Conservation (phyloP, 164 flowering plant species). For the Buxus sempervirens region DNA sequence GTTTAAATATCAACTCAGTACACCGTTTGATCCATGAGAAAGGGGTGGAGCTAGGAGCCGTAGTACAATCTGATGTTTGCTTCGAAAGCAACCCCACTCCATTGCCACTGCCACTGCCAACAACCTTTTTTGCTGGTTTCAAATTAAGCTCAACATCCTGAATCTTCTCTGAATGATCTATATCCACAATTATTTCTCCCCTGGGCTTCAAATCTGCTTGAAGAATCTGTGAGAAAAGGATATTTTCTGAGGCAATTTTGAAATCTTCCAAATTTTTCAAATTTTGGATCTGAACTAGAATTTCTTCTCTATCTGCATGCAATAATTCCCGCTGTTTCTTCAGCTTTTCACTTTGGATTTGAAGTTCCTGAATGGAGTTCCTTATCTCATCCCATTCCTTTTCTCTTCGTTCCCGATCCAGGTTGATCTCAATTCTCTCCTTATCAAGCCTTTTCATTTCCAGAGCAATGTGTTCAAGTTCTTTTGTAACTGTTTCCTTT, state of each 20-base stretch:
- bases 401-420: slow-evolving; percentile 71
- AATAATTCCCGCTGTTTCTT: slow-evolving; percentile 75
- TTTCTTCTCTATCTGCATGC: slow-evolving; percentile 71
- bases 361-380: slow-evolving; percentile 74
- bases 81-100: slow-evolving; percentile 18
- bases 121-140: slow-evolving; percentile 11
- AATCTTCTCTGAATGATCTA: slow-evolving; percentile 21
- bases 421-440: slow-evolving; percentile 62
- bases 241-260: slow-evolving; percentile 47
- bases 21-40: slow-evolving; percentile 73
- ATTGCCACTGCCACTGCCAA: slow-evolving; percentile 14
- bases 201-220: slow-evolving; percentile 22
- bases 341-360: slow-evolving; percentile 68
- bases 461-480: slow-evolving; percentile 51
- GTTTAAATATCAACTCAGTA: slow-evolving; percentile 51
- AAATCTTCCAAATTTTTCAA: slow-evolving; percentile 56
- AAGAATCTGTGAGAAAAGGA: slow-evolving; percentile 32
- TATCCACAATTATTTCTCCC: slow-evolving; percentile 22
- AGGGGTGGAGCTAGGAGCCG: slow-evolving; percentile 44
- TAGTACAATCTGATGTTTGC: slow-evolving; percentile 22
- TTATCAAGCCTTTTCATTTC: slow-evolving; percentile 72
- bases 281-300: slow-evolving; percentile 50
- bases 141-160: slow-evolving; percentile 18
- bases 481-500: slow-evolving; percentile 57
- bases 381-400: slow-evolving; percentile 73